Conservation (phyloP, 2,329 filamentous ascomycete genomes). For the Arthrobotrys megalospora region DNA sequence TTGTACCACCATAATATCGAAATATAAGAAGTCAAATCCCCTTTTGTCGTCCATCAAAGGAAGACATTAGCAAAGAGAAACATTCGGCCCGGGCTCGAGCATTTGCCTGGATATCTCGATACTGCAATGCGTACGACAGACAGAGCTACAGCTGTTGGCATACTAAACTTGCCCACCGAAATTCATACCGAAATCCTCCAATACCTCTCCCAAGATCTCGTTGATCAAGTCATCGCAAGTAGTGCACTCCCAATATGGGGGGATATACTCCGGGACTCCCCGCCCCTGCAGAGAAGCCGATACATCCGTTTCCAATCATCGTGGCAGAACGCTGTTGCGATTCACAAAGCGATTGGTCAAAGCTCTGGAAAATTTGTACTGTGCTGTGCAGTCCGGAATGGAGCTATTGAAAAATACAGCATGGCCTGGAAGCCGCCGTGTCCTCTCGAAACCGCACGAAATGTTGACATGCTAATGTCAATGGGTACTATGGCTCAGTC, state of each 20-base stretch:
- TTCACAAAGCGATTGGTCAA: not conserved
- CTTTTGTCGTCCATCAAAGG: too few relatives aligned
- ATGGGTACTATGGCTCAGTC: not conserved
- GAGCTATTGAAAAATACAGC: not conserved
- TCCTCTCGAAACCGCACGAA: not conserved
- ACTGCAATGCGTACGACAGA: too few relatives aligned
- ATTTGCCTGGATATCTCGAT: too few relatives aligned
- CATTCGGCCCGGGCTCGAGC: too few relatives aligned
- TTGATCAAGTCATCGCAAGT: not conserved
- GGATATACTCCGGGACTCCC: not conserved
- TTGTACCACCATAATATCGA: too few relatives aligned
- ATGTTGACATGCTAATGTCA: not conserved
- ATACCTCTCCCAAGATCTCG: slow-evolving; percentile 5
- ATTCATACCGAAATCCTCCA: slow-evolving; percentile 9
- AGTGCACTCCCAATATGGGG: not conserved
- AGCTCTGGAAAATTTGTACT: not conserved
- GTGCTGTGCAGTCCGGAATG: not conserved
- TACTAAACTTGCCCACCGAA: slow-evolving; percentile 1
- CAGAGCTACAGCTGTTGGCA: not conserved
- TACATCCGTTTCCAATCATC: slow-evolving; percentile 9
- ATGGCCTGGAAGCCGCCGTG: not conserved
- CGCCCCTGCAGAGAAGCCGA: not conserved
- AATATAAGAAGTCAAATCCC: too few relatives aligned
- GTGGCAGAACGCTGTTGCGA: slow-evolving; percentile 20
- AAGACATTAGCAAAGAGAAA: too few relatives aligned